A percentile compares a stretch with the other conserved stretches of the same genome.
These are phyloP conservation scores for Meira miltonrushii DNA, from an alignment of 1,284 basidiomycete species.

Conservation along the genomic window DNA sequence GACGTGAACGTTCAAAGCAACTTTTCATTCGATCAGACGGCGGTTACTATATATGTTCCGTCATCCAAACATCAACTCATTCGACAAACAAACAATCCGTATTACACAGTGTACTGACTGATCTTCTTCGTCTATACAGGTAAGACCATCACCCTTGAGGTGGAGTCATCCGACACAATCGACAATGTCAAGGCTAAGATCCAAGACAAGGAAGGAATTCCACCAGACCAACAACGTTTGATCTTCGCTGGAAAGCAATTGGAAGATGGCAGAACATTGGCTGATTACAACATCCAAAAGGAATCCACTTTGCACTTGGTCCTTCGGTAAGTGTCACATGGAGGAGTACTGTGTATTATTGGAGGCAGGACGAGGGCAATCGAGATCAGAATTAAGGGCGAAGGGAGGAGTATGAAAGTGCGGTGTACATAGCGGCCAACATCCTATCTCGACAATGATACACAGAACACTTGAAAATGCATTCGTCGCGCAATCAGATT, in stretches of 20 bases:
- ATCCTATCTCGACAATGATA: too few relatives aligned
- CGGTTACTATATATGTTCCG: background rate
- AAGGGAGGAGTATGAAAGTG: background rate
- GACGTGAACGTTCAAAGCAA: background rate
- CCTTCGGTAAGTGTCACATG: slow-evolving; percentile 58
- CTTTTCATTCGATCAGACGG: background rate
- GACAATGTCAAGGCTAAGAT: slow-evolving; percentile 60
- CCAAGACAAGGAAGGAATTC: slow-evolving; percentile 51
- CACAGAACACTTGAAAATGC: background rate
- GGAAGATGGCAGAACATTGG: slow-evolving; percentile 48
- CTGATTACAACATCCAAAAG: slow-evolving; percentile 81
- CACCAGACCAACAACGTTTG: slow-evolving; percentile 49
- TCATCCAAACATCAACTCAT: too few relatives aligned
- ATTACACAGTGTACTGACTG: slow-evolving; percentile 27
- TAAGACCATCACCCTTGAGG: slow-evolving; percentile 55
- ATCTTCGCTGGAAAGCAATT: slow-evolving; percentile 52
- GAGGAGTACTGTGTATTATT: background rate
- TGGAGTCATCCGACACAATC: slow-evolving; percentile 58
- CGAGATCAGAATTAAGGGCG: background rate
- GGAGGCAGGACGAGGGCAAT: background rate
- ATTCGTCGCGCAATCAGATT: background rate
- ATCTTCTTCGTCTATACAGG: slow-evolving; percentile 39
- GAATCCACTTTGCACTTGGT: slow-evolving; percentile 97
- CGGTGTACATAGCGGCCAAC: too few relatives aligned
- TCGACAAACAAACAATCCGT: background rate